Percentiles rank a stretch among this genome's conserved stretches.
These are phyloP conservation scores for Ophiorrhiza pumila DNA, from an alignment of 257 asterid genomes.

Conservation along the genomic window DNA sequence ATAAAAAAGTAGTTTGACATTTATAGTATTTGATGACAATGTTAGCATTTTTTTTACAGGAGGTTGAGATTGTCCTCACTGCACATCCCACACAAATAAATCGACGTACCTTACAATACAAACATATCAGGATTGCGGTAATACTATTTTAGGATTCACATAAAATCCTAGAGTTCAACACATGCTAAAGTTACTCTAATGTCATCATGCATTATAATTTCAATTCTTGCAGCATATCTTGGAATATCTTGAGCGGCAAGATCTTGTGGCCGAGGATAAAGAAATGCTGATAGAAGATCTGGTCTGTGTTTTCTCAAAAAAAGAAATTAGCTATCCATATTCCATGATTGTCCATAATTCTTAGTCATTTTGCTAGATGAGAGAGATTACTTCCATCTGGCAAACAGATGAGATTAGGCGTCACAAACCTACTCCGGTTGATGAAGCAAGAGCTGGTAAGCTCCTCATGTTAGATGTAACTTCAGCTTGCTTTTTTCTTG, in stretches of 20 bases:
- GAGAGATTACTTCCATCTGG: constrained; percentile 97
- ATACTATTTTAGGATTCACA: constrained; percentile 18
- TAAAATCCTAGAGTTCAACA: background rate
- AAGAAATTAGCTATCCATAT: constrained; percentile 3
- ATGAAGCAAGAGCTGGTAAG: constrained; percentile 98
- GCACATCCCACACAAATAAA: constrained; percentile 98
- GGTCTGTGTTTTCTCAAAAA: constrained; percentile 33
- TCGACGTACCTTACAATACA: constrained; percentile 89
- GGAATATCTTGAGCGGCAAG: constrained; percentile 85
- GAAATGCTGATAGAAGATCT: constrained; percentile 95
- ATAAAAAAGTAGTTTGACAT: background rate
- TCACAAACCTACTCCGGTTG: constrained; percentile 97
- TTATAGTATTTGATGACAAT: constrained; percentile 7
- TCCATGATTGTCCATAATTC: constrained; percentile 5
- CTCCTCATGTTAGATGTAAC: constrained; percentile 14
- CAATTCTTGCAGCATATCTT: constrained; percentile 69
- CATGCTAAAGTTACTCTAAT: background rate
- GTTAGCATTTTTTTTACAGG: constrained; percentile 43
- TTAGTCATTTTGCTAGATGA: constrained; percentile 43
- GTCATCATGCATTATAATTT: constrained; percentile 1
- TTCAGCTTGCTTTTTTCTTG: constrained; percentile 9
- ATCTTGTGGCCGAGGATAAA: constrained; percentile 79
- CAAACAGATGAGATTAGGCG: constrained; percentile 98
- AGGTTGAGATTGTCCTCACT: constrained; percentile 94
- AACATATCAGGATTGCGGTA: constrained; percentile 90